phyloP scores from a whole-genome alignment of 2,329 filamentous ascomycete genomes.

The Botrytis aclada region DNA sequence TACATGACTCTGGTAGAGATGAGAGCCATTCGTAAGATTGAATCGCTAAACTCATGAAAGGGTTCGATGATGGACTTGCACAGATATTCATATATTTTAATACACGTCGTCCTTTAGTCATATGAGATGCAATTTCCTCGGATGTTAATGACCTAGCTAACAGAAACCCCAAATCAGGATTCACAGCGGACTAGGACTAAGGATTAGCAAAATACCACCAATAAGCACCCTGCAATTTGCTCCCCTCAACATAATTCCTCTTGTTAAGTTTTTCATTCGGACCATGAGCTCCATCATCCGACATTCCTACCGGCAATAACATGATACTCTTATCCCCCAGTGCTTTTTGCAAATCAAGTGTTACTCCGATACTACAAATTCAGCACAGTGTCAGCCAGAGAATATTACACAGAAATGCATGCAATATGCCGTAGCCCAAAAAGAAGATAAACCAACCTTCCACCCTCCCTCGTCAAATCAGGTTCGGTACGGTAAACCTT shows the following conservation, averaged over 20 bases:
- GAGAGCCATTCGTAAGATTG: not conserved
- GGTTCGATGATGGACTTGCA: not conserved
- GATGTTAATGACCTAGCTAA: not conserved
- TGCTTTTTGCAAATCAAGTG: conserved; percentile 8
- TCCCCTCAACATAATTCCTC: conserved; percentile 11
- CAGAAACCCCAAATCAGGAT: not conserved
- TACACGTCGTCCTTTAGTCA: not conserved
- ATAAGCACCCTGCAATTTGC: conserved; percentile 11
- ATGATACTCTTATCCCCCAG: conserved; percentile 15
- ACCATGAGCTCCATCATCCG: conserved; percentile 10
- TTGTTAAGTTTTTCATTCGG: conserved; percentile 10
- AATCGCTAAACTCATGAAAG: not conserved
- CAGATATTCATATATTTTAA: not conserved
- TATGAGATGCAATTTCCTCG: not conserved
- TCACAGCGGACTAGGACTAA: not conserved
- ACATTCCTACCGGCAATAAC: conserved; percentile 13
- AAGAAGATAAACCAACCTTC: not conserved
- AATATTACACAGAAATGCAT: not conserved
- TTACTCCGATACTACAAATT: not conserved
- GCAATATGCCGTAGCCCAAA: not conserved
- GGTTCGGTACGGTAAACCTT: conserved; percentile 1
- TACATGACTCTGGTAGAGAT: not conserved
- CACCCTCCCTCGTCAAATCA: conserved; percentile 16
- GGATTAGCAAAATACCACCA: conserved; percentile 16
- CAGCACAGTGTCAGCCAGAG: not conserved